These are phyloP conservation scores for Diaporthe sp. DNA, from an alignment of 2,329 filamentous ascomycete species.

Conservation along the genomic window DNA sequence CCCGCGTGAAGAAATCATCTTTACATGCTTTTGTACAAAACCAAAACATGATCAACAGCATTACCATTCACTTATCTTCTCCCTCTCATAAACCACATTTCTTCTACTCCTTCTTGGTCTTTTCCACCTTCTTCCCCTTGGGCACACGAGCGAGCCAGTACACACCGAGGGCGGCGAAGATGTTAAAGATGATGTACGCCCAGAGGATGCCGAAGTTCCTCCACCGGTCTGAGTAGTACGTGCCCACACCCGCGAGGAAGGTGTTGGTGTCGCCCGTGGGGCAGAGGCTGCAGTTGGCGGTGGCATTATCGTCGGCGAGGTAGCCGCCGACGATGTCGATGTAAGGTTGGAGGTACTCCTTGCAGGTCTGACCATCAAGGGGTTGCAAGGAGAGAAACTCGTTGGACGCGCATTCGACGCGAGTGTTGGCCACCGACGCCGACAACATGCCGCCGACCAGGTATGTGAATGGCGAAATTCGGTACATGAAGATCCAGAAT, in stretches of 20 bases:
- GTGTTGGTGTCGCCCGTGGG: slow-evolving; percentile 45
- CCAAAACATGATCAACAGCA: background rate
- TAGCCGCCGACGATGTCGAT: slow-evolving; percentile 58
- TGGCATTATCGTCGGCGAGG: slow-evolving; percentile 53
- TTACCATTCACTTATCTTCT: background rate
- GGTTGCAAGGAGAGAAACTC: slow-evolving; percentile 74
- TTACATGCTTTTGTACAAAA: background rate
- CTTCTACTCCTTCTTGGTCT: slow-evolving; percentile 12
- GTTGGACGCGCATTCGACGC: slow-evolving; percentile 69
- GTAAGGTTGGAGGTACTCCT: slow-evolving; percentile 62
- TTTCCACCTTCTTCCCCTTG: slow-evolving; percentile 43
- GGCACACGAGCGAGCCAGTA: slow-evolving; percentile 57
- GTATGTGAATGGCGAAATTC: slow-evolving; percentile 79
- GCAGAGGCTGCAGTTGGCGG: slow-evolving; percentile 37
- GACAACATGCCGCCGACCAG: slow-evolving; percentile 74
- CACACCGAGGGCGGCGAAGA: slow-evolving; percentile 55
- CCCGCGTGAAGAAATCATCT: background rate
- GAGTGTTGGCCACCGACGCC: slow-evolving; percentile 69
- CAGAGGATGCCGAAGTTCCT: slow-evolving; percentile 64
- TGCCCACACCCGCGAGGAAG: slow-evolving; percentile 48
- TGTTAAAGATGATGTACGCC: slow-evolving; percentile 61
- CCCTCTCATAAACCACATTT: background rate
- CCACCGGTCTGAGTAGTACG: slow-evolving; percentile 59
- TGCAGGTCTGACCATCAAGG: slow-evolving; percentile 62
- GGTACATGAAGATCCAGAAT: slow-evolving; percentile 82